Percentiles rank a stretch among this genome's conserved stretches.
phyloP scores from a whole-genome alignment of 2,329 filamentous ascomycete genomes.

The Rutstroemia sydowiana region DNA sequence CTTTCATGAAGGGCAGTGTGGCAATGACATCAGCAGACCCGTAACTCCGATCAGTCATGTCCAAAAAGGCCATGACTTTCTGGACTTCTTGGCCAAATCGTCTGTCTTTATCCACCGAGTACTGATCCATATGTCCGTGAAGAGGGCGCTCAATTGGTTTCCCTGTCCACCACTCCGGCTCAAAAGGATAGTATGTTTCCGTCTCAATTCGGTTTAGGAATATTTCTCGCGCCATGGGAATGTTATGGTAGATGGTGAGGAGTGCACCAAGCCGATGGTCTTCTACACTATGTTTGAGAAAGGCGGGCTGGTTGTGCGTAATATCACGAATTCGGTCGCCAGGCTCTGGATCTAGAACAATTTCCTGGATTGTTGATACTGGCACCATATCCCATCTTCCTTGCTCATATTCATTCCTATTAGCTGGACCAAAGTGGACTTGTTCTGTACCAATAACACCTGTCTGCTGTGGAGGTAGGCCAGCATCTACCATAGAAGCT shows the following conservation, averaged over 20 bases:
- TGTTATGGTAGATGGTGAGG: constrained; percentile 52
- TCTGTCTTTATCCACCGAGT: constrained; percentile 32
- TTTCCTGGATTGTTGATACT: constrained; percentile 25
- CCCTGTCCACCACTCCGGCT: constrained; percentile 56
- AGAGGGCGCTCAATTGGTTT: constrained; percentile 35
- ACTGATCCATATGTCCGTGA: constrained; percentile 12
- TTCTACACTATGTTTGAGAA: constrained; percentile 39
- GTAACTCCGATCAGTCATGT: constrained; percentile 52
- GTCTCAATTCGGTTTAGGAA: constrained; percentile 40
- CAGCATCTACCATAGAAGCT: constrained; percentile 47
- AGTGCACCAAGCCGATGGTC: constrained; percentile 41
- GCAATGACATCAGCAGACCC: constrained; percentile 46
- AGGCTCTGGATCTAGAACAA: constrained; percentile 31
- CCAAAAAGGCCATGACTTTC: constrained; percentile 56
- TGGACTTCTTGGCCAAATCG: constrained; percentile 38
- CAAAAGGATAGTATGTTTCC: constrained; percentile 44
- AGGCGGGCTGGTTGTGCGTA: constrained; percentile 39
- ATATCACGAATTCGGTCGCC: constrained; percentile 37
- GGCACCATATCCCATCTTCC: constrained; percentile 54
- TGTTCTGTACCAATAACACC: constrained; percentile 37
- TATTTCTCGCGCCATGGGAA: constrained; percentile 50
- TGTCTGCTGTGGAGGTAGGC: constrained; percentile 42
- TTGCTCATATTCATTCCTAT: constrained; percentile 45
- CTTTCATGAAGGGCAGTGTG: constrained; percentile 19
- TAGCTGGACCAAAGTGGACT: constrained; percentile 54